A percentile compares a stretch with the other conserved stretches of the same genome.
phyloP scores from a whole-genome alignment of 306 rosid species.

The Corylus americana region DNA sequence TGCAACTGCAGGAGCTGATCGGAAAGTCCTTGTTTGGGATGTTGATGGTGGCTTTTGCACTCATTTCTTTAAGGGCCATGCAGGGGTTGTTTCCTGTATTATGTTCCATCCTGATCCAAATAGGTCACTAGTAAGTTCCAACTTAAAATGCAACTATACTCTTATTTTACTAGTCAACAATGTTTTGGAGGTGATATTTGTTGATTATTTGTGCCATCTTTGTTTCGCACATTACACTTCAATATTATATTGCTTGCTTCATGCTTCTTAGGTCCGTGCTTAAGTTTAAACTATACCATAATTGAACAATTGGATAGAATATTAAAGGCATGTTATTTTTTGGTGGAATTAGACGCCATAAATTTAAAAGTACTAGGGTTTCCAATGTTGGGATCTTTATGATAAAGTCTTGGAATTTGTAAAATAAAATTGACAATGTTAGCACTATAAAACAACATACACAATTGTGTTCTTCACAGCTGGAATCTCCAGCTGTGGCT shows the following conservation, averaged over 20 bases:
- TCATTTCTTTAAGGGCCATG: constrained; percentile 88
- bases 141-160: neutral
- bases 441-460: neutral
- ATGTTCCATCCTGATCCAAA: constrained; percentile 80
- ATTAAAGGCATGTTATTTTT: neutral
- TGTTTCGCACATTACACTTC: neutral
- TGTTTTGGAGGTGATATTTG: neutral
- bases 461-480: neutral
- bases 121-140: constrained; percentile 63
- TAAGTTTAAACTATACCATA: neutral
- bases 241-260: neutral
- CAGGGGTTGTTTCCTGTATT: constrained; percentile 76
- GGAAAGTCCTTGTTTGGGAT: constrained; percentile 91
- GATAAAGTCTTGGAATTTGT: neutral
- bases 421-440: neutral
- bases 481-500: neutral
- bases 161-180: neutral
- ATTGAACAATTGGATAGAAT: neutral
- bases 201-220: neutral
- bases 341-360: neutral
- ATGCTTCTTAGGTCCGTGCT: neutral
- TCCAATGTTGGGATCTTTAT: neutral
- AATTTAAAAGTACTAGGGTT: neutral
- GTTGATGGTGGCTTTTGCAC: constrained; percentile 91
- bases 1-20: constrained; percentile 94